Conservation (phyloP, 2,329 filamentous ascomycete species). For the Diplodia corticola region DNA sequence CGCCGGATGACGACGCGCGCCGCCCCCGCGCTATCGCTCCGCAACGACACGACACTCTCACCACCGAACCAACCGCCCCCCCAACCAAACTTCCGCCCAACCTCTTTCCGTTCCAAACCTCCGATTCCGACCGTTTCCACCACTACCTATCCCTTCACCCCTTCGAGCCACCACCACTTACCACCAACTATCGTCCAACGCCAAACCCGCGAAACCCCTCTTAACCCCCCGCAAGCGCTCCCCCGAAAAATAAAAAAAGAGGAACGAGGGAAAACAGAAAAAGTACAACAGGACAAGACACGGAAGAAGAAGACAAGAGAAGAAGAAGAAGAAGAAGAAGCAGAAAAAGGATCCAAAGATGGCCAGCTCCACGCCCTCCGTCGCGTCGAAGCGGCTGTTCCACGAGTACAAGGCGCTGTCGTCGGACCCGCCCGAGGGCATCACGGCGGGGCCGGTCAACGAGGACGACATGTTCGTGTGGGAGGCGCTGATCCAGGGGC, state of each 20-base stretch:
- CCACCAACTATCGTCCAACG: not conserved
- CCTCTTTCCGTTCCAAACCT: not conserved
- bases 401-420: constrained; percentile 95
- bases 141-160: not conserved
- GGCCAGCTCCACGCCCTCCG: constrained; percentile 44
- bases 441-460: constrained; percentile 86
- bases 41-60: not conserved
- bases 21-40: not conserved
- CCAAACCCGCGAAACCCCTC: not conserved
- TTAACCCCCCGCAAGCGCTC: not conserved
- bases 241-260: no score
- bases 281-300: no score
- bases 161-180: not conserved
- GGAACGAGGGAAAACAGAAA: no score
- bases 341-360: constrained; percentile 35
- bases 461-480: constrained; percentile 96
- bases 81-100: not conserved
- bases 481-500: constrained; percentile 95
- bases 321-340: no score
- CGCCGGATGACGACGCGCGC: not conserved
- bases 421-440: constrained; percentile 94
- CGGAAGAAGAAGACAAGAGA: no score
- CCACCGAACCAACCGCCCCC: not conserved
- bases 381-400: constrained; percentile 76
- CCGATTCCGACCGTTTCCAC: not conserved